Base-by-base conservation (phyloP, 208 protist species). In the Vickermania spadyakhi region DNA sequence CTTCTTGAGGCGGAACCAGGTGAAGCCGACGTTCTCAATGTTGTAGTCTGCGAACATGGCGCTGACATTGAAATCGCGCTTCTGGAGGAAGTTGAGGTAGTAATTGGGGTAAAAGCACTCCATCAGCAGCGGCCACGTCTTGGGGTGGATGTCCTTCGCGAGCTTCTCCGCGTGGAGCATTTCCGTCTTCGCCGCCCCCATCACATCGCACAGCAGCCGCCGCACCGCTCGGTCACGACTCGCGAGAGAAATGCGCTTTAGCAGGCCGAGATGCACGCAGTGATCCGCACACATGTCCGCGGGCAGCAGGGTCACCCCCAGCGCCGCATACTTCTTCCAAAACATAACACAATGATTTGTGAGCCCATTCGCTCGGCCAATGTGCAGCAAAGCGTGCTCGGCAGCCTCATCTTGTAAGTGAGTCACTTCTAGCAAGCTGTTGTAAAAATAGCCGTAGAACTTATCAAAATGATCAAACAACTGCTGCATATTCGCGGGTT, bases 381-480 rank as follows among this genome's bases (percentile, higher is more conserved):
- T 85, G 66, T 94, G 88, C 28, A 76, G 75, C 84, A 94, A 75
- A 60, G 88, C 69, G 60, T 94, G 84, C 73, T 90, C 84, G 30
- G 88, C 79, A 41, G 67, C 64, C 64, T 91, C 84, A 55, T 94
- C 84, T 68, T 90, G 86, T 28, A 91, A 68, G 54, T 81, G 63
- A 1, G 73, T 81, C 41, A 89, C 72, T 60, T 94, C 84, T 2
- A 94, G 73, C 57, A 92, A 56, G n/a, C 80, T 81, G 71, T 91
- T 90, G 70, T 85, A 91, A 59, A 94, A 92, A 70, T 94, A 91
- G 21, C 88, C 88, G 73, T 94, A 94, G 65, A 85, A 91, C 58
- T 87, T 86, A 71, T 94, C 88, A 60, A 89, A 94, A 70, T 94
- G 84, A 59, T 94, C 88, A 72, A 92, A 90, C 27, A 92, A 73